phyloP scores from a whole-genome alignment of 805 yeast genomes.

The baker's yeast (Saccharomyces cerevisiae) region DNA sequence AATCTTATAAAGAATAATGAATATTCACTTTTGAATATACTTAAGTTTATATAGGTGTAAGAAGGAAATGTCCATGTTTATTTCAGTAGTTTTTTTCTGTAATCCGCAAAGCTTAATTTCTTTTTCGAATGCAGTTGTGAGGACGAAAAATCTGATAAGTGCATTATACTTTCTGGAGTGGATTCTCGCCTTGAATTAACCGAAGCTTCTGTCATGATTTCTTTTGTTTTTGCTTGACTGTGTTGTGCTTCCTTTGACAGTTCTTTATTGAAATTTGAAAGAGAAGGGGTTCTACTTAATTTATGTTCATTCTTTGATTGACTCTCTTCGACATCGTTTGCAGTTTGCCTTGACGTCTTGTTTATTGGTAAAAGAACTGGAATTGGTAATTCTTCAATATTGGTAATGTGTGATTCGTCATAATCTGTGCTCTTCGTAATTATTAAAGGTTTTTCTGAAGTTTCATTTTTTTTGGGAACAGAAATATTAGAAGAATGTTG shows the following conservation, averaged over 20 bases:
- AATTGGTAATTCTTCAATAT: slow-evolving; percentile 18
- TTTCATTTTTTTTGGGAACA: background rate
- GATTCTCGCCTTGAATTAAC: slow-evolving; percentile 1
- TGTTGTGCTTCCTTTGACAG: background rate
- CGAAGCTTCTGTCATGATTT: background rate
- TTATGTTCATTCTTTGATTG: background rate
- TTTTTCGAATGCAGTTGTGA: slow-evolving; percentile 15
- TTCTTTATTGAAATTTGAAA: background rate
- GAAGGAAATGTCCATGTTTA: background rate
- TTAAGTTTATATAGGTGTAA: background rate
- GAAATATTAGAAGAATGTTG: background rate
- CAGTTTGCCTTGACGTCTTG: background rate
- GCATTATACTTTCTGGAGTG: slow-evolving; percentile 3
- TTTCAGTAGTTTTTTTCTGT: slow-evolving; percentile 24
- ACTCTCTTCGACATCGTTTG: background rate
- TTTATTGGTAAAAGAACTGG: slow-evolving; percentile 13
- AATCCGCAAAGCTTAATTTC: slow-evolving; percentile 32
- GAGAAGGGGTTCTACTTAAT: background rate
- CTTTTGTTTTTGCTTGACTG: background rate
- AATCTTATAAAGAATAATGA: background rate
- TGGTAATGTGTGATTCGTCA: slow-evolving; percentile 20
- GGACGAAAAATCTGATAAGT: slow-evolving; percentile 2
- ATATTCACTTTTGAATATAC: background rate
- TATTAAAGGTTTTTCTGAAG: slow-evolving; percentile 2
- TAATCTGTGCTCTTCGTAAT: slow-evolving; percentile 8